Evolutionary conservation across 176 grass and related monocot species (phyloP).

Genomic region (Sorghum bicolor): Sorghum_bicolor_NCBIv3 NC_012872.2:12593001-12593500

Average conservation of each 20-base stretch:
- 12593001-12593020: background rate
- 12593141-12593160: constrained; percentile 85
- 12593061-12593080: background rate
- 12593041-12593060: background rate
- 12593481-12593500: background rate
- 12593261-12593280: background rate
- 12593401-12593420: background rate
- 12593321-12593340: constrained; percentile 97
- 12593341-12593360: constrained; percentile 95
- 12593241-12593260: background rate
- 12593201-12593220: background rate
- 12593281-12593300: background rate
- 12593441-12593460: background rate
- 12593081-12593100: constrained; percentile 85
- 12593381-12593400: constrained; percentile 61
- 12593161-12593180: constrained; percentile 91
- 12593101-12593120: constrained; percentile 97
- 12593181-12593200: constrained; percentile 89
- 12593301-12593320: constrained; percentile 24
- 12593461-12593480: background rate
- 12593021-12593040: background rate
- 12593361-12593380: constrained; percentile 93
- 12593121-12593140: constrained; percentile 95
- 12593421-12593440: background rate
- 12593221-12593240: background rate